A percentile compares a stretch with the other conserved stretches of the same genome.
Conservation (phyloP, 441 rosid genomes). For the Gossypium armourianum region DNA sequence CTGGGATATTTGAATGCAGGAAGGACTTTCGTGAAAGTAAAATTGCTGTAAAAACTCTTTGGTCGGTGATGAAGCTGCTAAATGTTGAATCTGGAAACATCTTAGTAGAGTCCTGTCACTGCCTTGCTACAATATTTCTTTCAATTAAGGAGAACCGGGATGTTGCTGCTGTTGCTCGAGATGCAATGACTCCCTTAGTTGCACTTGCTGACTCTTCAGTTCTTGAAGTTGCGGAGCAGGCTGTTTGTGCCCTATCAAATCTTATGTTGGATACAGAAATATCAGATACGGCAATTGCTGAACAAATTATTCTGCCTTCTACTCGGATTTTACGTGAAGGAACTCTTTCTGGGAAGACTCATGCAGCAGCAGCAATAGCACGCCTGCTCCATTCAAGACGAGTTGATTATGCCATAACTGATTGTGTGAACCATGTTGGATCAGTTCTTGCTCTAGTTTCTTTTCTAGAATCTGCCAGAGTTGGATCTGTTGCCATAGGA, state of each 20-base stretch:
- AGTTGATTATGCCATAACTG: constrained; percentile 61
- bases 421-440: constrained; percentile 83
- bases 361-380: constrained; percentile 93
- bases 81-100: constrained; percentile 69
- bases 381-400: constrained; percentile 65
- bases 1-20: constrained; percentile 70
- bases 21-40: constrained; percentile 88
- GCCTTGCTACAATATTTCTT: constrained; percentile 83
- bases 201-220: constrained; percentile 58
- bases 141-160: constrained; percentile 85
- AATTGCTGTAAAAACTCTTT: constrained; percentile 70
- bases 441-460: constrained; percentile 89
- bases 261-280: constrained; percentile 85
- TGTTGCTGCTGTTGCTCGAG: constrained; percentile 79
- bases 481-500: constrained; percentile 53
- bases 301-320: constrained; percentile 81
- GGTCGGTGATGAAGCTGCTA: constrained; percentile 64
- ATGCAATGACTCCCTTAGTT: constrained; percentile 62
- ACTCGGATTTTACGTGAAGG: constrained; percentile 87
- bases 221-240: constrained; percentile 93
- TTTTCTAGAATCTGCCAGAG: constrained; percentile 66
- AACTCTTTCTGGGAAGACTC: constrained; percentile 77
- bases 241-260: constrained; percentile 82
- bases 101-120: constrained; percentile 60
- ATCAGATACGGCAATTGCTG: constrained; percentile 59